These are phyloP conservation scores for Cryptococcus floricola DNA, from an alignment of 1,284 basidiomycete species.

Conservation along the genomic window DNA sequence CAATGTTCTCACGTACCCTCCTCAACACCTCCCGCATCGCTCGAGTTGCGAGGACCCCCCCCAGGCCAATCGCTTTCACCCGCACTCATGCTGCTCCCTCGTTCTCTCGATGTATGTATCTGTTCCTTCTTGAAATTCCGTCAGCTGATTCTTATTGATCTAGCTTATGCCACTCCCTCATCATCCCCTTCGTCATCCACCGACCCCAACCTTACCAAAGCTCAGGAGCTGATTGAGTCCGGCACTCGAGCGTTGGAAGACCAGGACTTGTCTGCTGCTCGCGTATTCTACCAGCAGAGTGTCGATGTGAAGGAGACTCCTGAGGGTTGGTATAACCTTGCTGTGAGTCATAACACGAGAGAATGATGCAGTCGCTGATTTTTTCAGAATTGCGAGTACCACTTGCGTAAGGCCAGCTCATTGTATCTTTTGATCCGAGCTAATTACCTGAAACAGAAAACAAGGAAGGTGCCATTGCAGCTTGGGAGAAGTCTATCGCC, in stretches of 20 bases:
- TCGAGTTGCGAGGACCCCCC: neutral
- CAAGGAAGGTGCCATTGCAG: conserved; percentile 73
- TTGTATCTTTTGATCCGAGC: neutral
- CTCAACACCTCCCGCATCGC: neutral
- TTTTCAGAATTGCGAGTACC: conserved; percentile 45
- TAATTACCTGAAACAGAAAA: conserved; percentile 59
- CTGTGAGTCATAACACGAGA: conserved; percentile 27
- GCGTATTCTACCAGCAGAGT: conserved; percentile 72
- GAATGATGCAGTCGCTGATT: neutral
- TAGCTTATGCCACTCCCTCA: conserved; percentile 79
- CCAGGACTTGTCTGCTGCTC: conserved; percentile 78
- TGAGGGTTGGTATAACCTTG: conserved; percentile 47
- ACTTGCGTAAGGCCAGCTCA: conserved; percentile 27
- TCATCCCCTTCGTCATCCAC: conserved; percentile 71
- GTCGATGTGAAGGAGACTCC: conserved; percentile 75
- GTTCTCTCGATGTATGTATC: neutral
- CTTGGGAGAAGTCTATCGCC: conserved; percentile 80
- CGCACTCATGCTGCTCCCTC: neutral
- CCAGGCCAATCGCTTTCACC: neutral
- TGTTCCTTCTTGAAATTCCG: neutral
- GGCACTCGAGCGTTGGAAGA: conserved; percentile 85
- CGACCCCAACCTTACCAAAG: conserved; percentile 80
- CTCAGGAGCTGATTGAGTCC: conserved; percentile 74
- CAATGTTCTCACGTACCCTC: conserved; percentile 1
- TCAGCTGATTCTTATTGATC: neutral